Conservation (phyloP, 345 rosid genomes). For the Euphorbia peplus region DNA sequence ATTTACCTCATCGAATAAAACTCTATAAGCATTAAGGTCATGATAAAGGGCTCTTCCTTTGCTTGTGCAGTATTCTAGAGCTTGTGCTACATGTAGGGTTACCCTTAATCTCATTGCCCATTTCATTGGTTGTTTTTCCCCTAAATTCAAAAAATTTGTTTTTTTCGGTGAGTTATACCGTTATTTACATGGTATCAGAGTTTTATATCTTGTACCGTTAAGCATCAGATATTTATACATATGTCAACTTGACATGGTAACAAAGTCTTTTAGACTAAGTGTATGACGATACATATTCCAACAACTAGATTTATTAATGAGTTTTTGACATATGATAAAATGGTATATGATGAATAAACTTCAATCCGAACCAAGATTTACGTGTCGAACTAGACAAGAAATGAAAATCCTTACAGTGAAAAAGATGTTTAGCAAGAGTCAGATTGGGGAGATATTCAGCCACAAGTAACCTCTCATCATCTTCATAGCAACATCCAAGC, state of each 20-base stretch:
- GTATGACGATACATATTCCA: too few relatives aligned
- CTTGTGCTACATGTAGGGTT: constrained; percentile 88
- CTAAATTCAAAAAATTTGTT: constrained; percentile 50
- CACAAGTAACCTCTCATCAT: constrained; percentile 89
- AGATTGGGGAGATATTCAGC: constrained; percentile 89
- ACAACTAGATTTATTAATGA: too few relatives aligned
- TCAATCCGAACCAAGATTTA: too few relatives aligned
- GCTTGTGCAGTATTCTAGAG: constrained; percentile 79
- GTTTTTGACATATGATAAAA: too few relatives aligned
- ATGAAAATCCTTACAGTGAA: constrained; percentile 73
- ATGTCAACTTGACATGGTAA: too few relatives aligned
- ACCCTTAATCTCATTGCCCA: constrained; percentile 97
- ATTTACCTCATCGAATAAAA: constrained; percentile 81
- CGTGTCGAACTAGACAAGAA: too few relatives aligned
- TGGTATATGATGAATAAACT: too few relatives aligned
- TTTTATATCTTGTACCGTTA: too few relatives aligned
- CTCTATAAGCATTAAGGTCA: constrained; percentile 89
- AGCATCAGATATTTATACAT: too few relatives aligned
- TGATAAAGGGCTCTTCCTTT: constrained; percentile 93
- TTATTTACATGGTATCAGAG: too few relatives aligned
- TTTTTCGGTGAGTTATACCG: too few relatives aligned
- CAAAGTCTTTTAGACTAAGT: too few relatives aligned
- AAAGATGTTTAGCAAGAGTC: constrained; percentile 92
- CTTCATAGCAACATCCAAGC: constrained; percentile 87
- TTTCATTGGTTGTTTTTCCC: constrained; percentile 94